phyloP scores from a whole-genome alignment of 257 asterid species.

The Fraxinus quadrangulata region DNA sequence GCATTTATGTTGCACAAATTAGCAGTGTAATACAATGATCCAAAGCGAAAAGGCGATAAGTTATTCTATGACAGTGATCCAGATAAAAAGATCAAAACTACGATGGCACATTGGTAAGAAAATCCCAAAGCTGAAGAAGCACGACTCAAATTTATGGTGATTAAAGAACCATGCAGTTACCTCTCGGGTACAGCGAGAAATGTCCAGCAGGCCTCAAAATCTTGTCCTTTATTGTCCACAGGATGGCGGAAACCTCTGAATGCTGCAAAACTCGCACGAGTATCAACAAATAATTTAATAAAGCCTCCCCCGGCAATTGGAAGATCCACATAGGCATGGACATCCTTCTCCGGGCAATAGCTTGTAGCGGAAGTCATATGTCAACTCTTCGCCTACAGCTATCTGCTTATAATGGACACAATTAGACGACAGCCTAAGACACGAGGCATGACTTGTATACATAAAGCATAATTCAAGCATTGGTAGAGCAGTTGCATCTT shows the following conservation, averaged over 20 bases:
- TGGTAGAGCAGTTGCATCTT: not conserved
- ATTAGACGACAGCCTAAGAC: not conserved
- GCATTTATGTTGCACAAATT: not conserved
- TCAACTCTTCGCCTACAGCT: slow-evolving; percentile 81
- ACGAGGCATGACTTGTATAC: not conserved
- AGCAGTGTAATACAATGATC: not conserved
- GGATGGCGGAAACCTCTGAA: not conserved
- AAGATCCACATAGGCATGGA: slow-evolving; percentile 81
- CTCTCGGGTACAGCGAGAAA: not conserved
- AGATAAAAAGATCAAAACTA: not conserved
- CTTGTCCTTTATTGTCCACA: not conserved
- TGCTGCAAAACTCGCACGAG: not conserved
- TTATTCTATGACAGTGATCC: not conserved
- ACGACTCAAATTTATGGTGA: not conserved
- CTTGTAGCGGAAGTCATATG: slow-evolving; percentile 75
- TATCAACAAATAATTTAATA: slow-evolving; percentile 27
- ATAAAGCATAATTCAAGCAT: not conserved
- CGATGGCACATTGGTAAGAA: not conserved
- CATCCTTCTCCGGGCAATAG: slow-evolving; percentile 64
- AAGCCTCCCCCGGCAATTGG: slow-evolving; percentile 91
- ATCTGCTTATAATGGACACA: slow-evolving; percentile 55
- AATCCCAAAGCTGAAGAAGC: not conserved
- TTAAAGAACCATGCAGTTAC: not conserved
- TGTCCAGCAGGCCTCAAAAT: not conserved
- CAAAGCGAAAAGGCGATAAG: not conserved